Conservation (phyloP, 192 early-diverging fungal species). For the Coemansia pectinata region DNA sequence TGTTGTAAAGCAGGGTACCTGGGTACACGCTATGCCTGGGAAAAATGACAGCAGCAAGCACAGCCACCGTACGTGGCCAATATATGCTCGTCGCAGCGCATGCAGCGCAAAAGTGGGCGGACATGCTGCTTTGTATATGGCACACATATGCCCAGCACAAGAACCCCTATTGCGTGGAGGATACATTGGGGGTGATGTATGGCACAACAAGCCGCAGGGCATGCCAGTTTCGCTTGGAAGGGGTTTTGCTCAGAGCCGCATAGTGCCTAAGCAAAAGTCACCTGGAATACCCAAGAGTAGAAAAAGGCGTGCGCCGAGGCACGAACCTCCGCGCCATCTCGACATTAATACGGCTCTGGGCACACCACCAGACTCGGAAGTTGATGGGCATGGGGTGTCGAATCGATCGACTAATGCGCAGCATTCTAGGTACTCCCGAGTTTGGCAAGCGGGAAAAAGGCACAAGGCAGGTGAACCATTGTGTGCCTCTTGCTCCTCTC, state of each 20-base stretch:
- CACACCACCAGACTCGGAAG: background rate
- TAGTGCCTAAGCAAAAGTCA: background rate
- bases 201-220: background rate
- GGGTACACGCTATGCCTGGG: background rate
- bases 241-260: background rate
- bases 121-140: background rate
- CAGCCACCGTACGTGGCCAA: background rate
- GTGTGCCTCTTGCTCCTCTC: background rate
- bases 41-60: background rate
- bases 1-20: background rate
- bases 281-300: background rate
- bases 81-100: background rate
- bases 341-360: slow-evolving; percentile 1
- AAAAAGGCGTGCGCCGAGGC: background rate
- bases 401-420: slow-evolving; percentile 2
- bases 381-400: background rate
- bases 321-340: background rate
- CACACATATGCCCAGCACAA: too few species aligned
- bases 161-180: background rate
- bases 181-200: background rate
- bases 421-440: background rate
- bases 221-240: background rate
- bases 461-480: background rate
- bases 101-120: background rate
- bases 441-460: background rate